Evolutionary conservation across 352 stramenopile species (phyloP).

Genomic region (Phytopythium mirpurense): DNA sequence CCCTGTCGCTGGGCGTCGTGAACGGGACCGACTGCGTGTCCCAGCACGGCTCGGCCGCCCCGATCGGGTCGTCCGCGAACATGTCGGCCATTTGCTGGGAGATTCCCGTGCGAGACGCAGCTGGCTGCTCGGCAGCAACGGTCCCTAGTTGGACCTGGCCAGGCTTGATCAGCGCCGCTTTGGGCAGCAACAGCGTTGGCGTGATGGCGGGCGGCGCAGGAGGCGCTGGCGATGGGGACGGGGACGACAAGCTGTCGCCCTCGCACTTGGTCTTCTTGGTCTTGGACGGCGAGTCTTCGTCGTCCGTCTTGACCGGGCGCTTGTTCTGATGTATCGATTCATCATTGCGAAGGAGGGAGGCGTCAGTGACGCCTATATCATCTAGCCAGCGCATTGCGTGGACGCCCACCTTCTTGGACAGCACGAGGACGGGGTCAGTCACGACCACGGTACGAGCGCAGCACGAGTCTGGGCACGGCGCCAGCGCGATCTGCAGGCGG

Average conservation of each 20-base stretch:
- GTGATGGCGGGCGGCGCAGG: background rate
- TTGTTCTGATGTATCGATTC: conserved; percentile 65
- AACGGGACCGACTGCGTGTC: conserved; percentile 25
- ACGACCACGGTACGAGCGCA: conserved; percentile 21
- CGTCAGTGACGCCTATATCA: too few relatives aligned
- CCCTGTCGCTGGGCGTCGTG: conserved; percentile 33
- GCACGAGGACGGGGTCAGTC: conserved; percentile 46
- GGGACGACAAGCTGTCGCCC: background rate
- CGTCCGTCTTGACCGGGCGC: conserved; percentile 42
- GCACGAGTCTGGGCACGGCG: conserved; percentile 25
- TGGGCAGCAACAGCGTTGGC: background rate
- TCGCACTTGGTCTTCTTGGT: conserved; percentile 43
- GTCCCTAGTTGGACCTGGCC: background rate
- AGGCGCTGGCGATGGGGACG: background rate
- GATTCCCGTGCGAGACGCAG: conserved; percentile 1
- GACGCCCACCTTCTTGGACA: conserved; percentile 56
- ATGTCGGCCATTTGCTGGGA: background rate
- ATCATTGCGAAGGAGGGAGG: too few relatives aligned
- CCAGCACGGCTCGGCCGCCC: conserved; percentile 3
- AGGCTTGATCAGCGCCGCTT: background rate
- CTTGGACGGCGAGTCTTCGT: conserved; percentile 27
- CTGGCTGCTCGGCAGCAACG: background rate
- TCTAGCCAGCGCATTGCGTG: too few relatives aligned
- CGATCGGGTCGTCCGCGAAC: conserved; percentile 6
- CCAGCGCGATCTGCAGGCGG: conserved; percentile 47